Evolutionary conservation across 2,329 filamentous ascomycete species (phyloP).

Genomic region (Botrytis fabae): DNA sequence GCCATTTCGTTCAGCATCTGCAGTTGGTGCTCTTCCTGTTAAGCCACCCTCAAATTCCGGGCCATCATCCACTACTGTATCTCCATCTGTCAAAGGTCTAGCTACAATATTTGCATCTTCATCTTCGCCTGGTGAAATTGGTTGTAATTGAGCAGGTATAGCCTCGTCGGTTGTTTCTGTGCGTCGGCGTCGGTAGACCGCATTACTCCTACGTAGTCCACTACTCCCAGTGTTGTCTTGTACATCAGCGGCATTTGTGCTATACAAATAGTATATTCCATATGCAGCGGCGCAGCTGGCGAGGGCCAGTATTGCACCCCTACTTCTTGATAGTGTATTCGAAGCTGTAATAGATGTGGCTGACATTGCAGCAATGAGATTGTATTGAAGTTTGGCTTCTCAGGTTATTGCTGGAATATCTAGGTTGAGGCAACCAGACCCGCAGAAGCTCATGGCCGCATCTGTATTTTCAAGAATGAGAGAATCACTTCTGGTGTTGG

Average conservation of each 20-base stretch:
- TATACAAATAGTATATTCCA: conserved; percentile 60
- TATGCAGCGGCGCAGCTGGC: conserved; percentile 58
- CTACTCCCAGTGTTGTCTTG: neutral
- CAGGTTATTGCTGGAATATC: neutral
- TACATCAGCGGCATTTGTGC: conserved; percentile 25
- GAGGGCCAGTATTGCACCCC: conserved; percentile 56
- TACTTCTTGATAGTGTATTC: conserved; percentile 53
- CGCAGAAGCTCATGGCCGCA: conserved; percentile 6
- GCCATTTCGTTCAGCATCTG: conserved; percentile 49
- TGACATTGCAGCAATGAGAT: conserved; percentile 34
- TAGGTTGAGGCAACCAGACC: conserved; percentile 14
- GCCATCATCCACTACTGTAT: conserved; percentile 39
- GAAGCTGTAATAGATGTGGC: conserved; percentile 52
- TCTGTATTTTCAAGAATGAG: neutral
- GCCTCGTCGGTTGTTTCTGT: neutral
- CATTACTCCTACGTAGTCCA: conserved; percentile 64
- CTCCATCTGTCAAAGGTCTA: conserved; percentile 37
- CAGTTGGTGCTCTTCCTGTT: conserved; percentile 18
- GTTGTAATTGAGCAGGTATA: neutral
- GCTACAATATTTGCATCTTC: conserved; percentile 35
- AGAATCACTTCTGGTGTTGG: neutral
- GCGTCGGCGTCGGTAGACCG: conserved; percentile 53
- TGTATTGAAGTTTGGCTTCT: neutral
- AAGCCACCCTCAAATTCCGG: conserved; percentile 31
- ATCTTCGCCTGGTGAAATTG: conserved; percentile 32